Evolutionary conservation across 1,139 yeast species (phyloP).

Genomic region (Sugiyamaella castrensis): DNA sequence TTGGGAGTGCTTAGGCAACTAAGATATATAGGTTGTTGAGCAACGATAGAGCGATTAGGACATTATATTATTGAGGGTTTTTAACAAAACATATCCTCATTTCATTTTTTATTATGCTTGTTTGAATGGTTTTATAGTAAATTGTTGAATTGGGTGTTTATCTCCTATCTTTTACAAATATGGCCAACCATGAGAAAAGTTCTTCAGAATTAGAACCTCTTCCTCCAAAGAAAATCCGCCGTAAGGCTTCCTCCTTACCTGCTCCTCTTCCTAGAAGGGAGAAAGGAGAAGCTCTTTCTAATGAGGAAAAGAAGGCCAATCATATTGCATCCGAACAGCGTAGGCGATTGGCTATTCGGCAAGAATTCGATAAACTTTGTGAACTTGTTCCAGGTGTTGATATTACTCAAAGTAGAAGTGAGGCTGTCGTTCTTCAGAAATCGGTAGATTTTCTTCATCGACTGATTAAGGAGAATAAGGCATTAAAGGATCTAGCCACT

Average conservation of each 20-base stretch:
- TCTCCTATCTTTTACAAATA: no score
- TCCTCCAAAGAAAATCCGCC: conserved; percentile 22
- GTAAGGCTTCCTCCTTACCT: conserved; percentile 19
- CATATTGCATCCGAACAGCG: conserved; percentile 52
- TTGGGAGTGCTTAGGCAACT: no score
- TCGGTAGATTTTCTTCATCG: conserved; percentile 35
- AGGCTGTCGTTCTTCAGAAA: conserved; percentile 39
- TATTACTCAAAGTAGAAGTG: conserved; percentile 40
- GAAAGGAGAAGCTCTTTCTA: conserved; percentile 31
- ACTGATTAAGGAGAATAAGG: conserved; percentile 34
- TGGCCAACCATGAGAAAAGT: no score
- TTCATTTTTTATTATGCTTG: no score
- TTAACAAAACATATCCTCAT: no score
- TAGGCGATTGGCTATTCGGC: conserved; percentile 48
- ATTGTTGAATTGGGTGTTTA: no score
- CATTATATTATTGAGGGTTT: no score
- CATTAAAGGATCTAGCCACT: conserved; percentile 31
- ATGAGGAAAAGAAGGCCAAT: conserved; percentile 39
- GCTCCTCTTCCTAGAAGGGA: conserved; percentile 23
- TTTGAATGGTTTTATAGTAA: no score
- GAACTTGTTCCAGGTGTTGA: conserved; percentile 43
- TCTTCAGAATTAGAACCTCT: conserved; percentile 10
- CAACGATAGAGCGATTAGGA: no score
- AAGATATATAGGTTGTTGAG: no score
- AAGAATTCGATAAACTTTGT: conserved; percentile 44